A percentile compares a stretch with the other conserved stretches of the same genome.
These are phyloP conservation scores for Aspergillus brasiliensis DNA, from an alignment of 2,329 filamentous ascomycete genomes.

Conservation along the genomic window DNA sequence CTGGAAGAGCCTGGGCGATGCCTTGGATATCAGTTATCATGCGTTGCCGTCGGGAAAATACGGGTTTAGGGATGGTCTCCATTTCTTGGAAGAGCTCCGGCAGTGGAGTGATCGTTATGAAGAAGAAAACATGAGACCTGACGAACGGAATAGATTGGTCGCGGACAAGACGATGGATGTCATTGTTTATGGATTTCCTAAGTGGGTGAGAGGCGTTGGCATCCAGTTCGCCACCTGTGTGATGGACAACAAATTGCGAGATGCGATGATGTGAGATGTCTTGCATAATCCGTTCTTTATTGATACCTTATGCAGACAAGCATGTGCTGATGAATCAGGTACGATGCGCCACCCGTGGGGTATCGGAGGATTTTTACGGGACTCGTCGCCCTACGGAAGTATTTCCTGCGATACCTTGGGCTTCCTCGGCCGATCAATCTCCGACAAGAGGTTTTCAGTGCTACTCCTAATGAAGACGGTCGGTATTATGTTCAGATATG, in stretches of 20 bases:
- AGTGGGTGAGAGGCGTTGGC: constrained; percentile 48
- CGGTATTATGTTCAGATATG: constrained; percentile 56
- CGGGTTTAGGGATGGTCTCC: constrained; percentile 52
- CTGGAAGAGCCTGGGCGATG: constrained; percentile 72
- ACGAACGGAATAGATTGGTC: constrained; percentile 51
- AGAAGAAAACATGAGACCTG: constrained; percentile 58
- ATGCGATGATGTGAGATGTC: constrained; percentile 62
- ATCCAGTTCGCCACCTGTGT: constrained; percentile 57
- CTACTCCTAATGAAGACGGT: constrained; percentile 57
- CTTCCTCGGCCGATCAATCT: constrained; percentile 58
- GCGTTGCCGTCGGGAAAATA: constrained; percentile 42
- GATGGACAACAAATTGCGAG: constrained; percentile 64
- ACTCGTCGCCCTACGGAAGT: constrained; percentile 55
- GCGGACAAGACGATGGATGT: constrained; percentile 64
- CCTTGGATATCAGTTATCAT: constrained; percentile 63
- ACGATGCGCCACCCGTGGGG: constrained; percentile 10
- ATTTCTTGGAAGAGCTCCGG: constrained; percentile 54
- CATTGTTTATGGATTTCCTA: constrained; percentile 58
- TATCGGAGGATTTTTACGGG: constrained; percentile 43
- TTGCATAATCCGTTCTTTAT: background rate
- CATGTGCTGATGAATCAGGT: constrained; percentile 11
- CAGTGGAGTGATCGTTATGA: constrained; percentile 62
- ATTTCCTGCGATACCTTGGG: constrained; percentile 58
- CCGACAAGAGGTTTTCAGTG: constrained; percentile 44
- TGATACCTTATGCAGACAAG: background rate